Base-by-base conservation (phyloP, 768 basidiomycete genomes). In the Termitomyces sp. region DNA sequence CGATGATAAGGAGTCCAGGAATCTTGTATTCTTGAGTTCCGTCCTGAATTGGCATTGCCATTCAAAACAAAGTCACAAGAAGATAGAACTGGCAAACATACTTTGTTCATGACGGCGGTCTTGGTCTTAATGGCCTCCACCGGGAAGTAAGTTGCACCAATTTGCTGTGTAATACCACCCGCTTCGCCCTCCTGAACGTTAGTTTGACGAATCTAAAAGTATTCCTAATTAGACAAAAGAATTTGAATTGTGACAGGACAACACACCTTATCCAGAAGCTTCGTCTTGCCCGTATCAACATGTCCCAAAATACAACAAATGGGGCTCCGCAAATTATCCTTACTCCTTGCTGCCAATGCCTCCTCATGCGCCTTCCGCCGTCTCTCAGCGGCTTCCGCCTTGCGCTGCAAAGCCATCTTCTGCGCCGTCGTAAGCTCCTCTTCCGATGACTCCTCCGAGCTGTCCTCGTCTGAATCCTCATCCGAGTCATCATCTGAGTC, bases 151-250 rank as follows among this genome's bases (percentile, higher is more conserved):
- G 97, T 98, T 22, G 97, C 97, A 80, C 97, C 97, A 64, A 99
- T 99, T 72, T 99, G 97, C 73, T 98, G 97, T 0, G 97, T 99
- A 72, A 99, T 99, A 76, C 97, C 97, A 64, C 97, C 97, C 3
- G 97, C 97, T 83, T 99, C 97, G 55, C 97, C 97, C 70, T 98
- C 97, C 74, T 98, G 95, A 22, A 99, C 97, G 64, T 98, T 98
- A 5, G 96, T 98, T 88, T 98, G 96, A 64, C 97, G 95, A 70
- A 99, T 99, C 94, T 97, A 63, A 53, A 37, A 20, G 26, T 16
- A 12, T 55, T 55, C n/a, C 34, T 10, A 48, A 32, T 44, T 27
- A 47, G 55, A 39, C 45, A 44, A 53, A 34, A 54, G 45, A 30
- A 55, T 47, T 45, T 7, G 45, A n/a, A 27, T 34, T 55, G 30